Percentiles rank a stretch among this genome's conserved stretches.
Evolutionary conservation across 2,329 filamentous ascomycete genomes (phyloP).

Genomic region (Fusarium humuli): DNA sequence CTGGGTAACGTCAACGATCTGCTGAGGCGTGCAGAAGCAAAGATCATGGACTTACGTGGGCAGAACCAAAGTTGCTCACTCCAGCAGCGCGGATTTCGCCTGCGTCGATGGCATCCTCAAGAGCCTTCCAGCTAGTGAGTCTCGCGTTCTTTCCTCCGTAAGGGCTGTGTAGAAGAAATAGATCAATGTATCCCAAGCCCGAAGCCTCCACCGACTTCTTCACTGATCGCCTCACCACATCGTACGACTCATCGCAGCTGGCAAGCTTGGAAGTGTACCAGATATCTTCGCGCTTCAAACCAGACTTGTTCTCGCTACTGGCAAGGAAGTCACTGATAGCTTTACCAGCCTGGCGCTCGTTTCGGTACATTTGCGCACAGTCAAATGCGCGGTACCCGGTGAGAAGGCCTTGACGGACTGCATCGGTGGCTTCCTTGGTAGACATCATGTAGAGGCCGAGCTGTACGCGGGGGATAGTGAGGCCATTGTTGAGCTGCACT

Average conservation of each 20-base stretch:
- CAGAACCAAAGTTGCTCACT: conserved; percentile 82
- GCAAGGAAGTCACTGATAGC: conserved; percentile 71
- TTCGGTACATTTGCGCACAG: conserved; percentile 69
- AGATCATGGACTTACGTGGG: conserved; percentile 66
- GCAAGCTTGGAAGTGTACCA: conserved; percentile 86
- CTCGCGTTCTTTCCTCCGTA: conserved; percentile 78
- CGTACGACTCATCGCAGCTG: conserved; percentile 72
- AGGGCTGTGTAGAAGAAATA: conserved; percentile 83
- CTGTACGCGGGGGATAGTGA: conserved; percentile 76
- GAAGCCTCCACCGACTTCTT: conserved; percentile 71
- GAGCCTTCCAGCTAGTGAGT: conserved; percentile 78
- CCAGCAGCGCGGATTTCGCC: conserved; percentile 79
- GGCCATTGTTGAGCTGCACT: conserved; percentile 69
- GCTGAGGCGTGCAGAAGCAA: fast-evolving
- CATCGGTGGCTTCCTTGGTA: conserved; percentile 67
- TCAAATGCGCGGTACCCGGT: conserved; percentile 65
- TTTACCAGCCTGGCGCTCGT: conserved; percentile 76
- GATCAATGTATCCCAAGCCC: conserved; percentile 79
- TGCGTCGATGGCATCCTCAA: conserved; percentile 79
- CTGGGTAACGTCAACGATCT: conserved; percentile 49
- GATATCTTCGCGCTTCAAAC: conserved; percentile 73
- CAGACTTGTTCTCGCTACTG: conserved; percentile 59
- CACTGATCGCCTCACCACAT: conserved; percentile 75
- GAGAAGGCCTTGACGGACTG: conserved; percentile 68
- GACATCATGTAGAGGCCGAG: conserved; percentile 80